Base-by-base conservation (phyloP, 2,329 filamentous ascomycete species). In the Fusarium continuum region DNA sequence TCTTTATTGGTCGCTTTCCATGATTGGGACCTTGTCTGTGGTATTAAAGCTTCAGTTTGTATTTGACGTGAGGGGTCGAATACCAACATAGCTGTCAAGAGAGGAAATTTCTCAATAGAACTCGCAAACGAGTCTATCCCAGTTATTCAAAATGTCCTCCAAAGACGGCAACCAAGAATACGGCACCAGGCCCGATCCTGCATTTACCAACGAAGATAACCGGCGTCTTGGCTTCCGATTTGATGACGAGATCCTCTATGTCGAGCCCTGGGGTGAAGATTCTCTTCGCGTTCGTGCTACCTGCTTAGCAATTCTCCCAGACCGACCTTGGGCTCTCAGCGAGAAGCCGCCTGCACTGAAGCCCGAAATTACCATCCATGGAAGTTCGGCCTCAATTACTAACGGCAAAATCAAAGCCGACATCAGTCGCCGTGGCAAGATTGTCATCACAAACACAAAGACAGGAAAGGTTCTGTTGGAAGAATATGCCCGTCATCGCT, bases 371-470 rank as follows among this genome's bases (percentile, higher is more conserved):
- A 19, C 16, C 11, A 41, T 57, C 14, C 36, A 29, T 11, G 29
- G 41, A 0, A 29, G 51, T 4, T 36, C 43, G n/a, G 55, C 55
- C 14, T 19, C 55, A 8, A 57, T 57, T 16, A 40, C 19, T 35
- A 75, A 75, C 40, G 74, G 74, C 36, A 73, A 72, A 34, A 70
- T 75, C 49, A 72, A 64, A 34, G 74, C 73, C 5, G 44, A 38
- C 6, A 57, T 77, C 34, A 70, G 64, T 7, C 48, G 61, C 2
- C 59, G 69, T 3, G 75, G 74, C 16, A 76, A 76, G 45, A 44
- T 77, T 7, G 54, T 67, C 8, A 61, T 77, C 8, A 62, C 60
- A 39, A 74, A 72, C 41, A 41, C 54, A 2, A 55, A 69, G 1
- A n/a, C n/a, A n/a, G 73, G 73, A 4, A 68, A 68, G 3, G 20